A percentile compares a stretch with the other conserved stretches of the same genome.
These are phyloP conservation scores for Colletotrichum falcatum DNA, from an alignment of 2,329 filamentous ascomycete species.

Conservation along the genomic window DNA sequence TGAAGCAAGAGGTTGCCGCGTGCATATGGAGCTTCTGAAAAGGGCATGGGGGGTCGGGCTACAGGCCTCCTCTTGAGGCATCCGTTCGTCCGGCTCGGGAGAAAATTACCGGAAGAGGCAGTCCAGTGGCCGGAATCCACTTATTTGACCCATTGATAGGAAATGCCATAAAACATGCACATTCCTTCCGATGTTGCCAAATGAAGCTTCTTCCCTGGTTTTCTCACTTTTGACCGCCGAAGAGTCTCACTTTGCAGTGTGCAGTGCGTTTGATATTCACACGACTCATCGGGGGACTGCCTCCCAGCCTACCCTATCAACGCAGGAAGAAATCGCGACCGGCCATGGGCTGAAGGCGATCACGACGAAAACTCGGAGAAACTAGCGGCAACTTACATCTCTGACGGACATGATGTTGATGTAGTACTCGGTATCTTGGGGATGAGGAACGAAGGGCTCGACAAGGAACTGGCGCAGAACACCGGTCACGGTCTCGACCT, in stretches of 20 bases:
- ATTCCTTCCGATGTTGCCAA: slow-evolving; percentile 33
- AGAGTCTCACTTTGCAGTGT: slow-evolving; percentile 25
- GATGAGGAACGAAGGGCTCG: slow-evolving; percentile 97
- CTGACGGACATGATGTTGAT: slow-evolving; percentile 99
- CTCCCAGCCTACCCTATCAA: slow-evolving; percentile 15
- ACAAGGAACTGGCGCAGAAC: slow-evolving; percentile 95
- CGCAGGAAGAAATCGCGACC: slow-evolving; percentile 21
- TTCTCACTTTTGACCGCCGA: slow-evolving; percentile 14
- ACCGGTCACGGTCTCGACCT: slow-evolving; percentile 92
- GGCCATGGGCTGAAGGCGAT: slow-evolving; percentile 12
- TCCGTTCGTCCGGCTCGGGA: slow-evolving; percentile 54
- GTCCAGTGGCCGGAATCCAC: slow-evolving; percentile 39
- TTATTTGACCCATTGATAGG: slow-evolving; percentile 40
- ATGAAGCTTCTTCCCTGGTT: slow-evolving; percentile 24
- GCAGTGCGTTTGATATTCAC: slow-evolving; percentile 21
- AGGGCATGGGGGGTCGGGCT: slow-evolving; percentile 32
- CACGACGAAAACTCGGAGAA: slow-evolving; percentile 35
- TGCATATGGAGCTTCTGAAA: slow-evolving; percentile 24
- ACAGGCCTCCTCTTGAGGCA: slow-evolving; percentile 49
- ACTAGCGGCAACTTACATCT: slow-evolving; percentile 79
- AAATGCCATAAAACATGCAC: slow-evolving; percentile 39
- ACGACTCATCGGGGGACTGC: slow-evolving; percentile 32
- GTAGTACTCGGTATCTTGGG: slow-evolving; percentile 97
- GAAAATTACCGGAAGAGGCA: slow-evolving; percentile 45
- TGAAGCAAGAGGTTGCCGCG: slow-evolving; percentile 9